Evolutionary conservation across 2,329 filamentous ascomycete species (phyloP), one percentile per base, ranked within the genome.

Genomic region (Pochonia chlamydosporia): DNA sequence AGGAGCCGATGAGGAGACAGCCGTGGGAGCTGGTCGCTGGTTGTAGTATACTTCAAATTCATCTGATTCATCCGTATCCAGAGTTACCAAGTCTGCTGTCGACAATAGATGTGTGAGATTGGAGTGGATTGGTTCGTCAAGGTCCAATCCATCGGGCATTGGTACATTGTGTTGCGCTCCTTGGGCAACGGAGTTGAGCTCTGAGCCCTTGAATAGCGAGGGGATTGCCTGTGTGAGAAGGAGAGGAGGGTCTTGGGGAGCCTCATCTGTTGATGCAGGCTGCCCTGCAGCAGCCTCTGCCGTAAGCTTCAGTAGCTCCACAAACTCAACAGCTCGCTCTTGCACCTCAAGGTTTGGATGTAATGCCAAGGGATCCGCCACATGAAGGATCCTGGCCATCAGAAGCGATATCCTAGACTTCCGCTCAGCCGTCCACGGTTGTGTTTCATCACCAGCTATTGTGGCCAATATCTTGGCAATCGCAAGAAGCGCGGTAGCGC

Each of bases 331-430:
- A 3, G 91, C 86, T 48, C 93, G 82, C 65, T 97, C 93, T 67
- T 99, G 93, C 3, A 99, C 90, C 62, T 99, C 93, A 1, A 99
- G 75, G 57, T 84, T 89, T 0, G 92, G 91, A 63, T 97, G 89
- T 35, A 84, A 75, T 1, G 84, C 82, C 14, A 97, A 67, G 1
- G 84, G 80, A 58, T 97, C 91, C 20, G 96, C 71, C 41, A 88
- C 85, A 62, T 93, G 81, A 18, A 95, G 79, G 6, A 96, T 82
- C 2, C 90, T 82, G 24, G 87, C 86, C 67, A 95, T 82, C 21
- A 95, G 73, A 3, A 97, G 76, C 8, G 85, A 82, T 28, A 87
- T 81, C 52, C 82, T 82, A 0, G 85, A 84, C 62, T 89, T 91
- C 48, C 85, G 76, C 59, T 85, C 82, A 0, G 79, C 63, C 9